Base-by-base conservation (phyloP, 2,329 filamentous ascomycete species). In the Fusarium concolor region DNA sequence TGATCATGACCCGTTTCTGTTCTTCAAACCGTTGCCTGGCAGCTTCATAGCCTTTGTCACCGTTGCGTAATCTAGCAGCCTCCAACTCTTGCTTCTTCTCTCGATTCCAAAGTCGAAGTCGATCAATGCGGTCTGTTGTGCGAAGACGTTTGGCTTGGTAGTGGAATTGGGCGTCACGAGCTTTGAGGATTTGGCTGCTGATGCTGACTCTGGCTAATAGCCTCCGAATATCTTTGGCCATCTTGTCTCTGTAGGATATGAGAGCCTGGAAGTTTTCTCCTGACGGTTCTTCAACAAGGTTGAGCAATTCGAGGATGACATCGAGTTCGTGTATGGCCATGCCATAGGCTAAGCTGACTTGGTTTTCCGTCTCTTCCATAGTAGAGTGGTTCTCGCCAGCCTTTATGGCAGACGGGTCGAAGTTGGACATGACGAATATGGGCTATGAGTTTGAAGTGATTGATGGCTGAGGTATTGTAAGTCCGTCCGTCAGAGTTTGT, bases 81-180 rank as follows among this genome's bases (percentile, higher is more conserved):
- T 70, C 55, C 10, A 67, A 33, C 14, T 70, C 52, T 49, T 59
- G 44, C 38, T 57, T 65, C 58, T 66, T 62, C 10, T 70, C 64
- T 42, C 67, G 45, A 17, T 68, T 17, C 68, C 68, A 66, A 24
- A 68, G 65, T 39, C 67, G 55, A 20, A 70, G 52, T 53, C 67
- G 53, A 33, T 70, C 50, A 15, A 68, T 45, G n/a, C 60, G 60
- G 45, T 68, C 67, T 28, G 51, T 41, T 3, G 67, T 67, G 39
- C 66, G 53, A 41, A 70, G 53, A 26, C 66, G 66, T 35, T 70
- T 70, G 26, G 66, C 63, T 10, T 55, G 45, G 24, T 65, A 70
- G 50, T 70, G 67, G 33, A 70, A 70, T 20, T 67, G 58, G 5
- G 49, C 45, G 28, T 70, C 66, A n/a, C 59, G 62, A 22, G 62